Base-by-base conservation (phyloP, 257 asterid genomes). In the Hygrophila difformis region DNA sequence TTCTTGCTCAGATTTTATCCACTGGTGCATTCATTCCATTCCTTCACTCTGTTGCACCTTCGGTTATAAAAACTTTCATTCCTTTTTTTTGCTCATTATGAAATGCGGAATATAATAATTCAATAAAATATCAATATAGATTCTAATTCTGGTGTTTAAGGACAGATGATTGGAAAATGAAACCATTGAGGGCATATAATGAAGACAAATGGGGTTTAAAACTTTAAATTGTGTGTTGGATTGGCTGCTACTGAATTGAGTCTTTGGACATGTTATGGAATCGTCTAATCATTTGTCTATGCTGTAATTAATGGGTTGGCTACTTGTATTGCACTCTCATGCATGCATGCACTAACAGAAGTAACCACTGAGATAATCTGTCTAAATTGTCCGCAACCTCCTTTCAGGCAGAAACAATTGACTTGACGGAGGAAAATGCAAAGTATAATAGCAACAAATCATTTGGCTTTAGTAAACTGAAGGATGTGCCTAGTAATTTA, bases 361-460 rank as follows among this genome's bases (percentile, higher is more conserved):
- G 18, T 18, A 21, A 8, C 17, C 46, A 47, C 12, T 17, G 5
- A 20, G 51, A 47, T 51, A 31, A 19, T 22, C 17, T 56, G 22
- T 23, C 21, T 40, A 44, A 37, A 41, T 49, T 61, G 34, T 33
- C 52, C 60, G 39, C 37, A 36, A 55, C 23, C 39, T 44, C 62
- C 57, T 51, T 75, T 57, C 84, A 86, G 98, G 79, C 98, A 22
- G 98, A 86, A 70, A 86, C 88, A 51, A 64, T 91, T 34, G 96
- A 91, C 72, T 75, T 91, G 73, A 19, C 73, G 53, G 95, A 86
- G 48, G 63, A 71, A 52, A 69, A 55, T 28, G 44, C 40, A 59
- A 77, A 34, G 68, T 63, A 82, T 18, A 79, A 61, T 55, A 68
- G 80, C 14, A 8, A 64, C 29, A 74, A 64, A 70, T 59, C 77